Evolutionary conservation across 23 red algal genomes (phyloP).

Genomic region (Gracilaria domingensis): DNA sequence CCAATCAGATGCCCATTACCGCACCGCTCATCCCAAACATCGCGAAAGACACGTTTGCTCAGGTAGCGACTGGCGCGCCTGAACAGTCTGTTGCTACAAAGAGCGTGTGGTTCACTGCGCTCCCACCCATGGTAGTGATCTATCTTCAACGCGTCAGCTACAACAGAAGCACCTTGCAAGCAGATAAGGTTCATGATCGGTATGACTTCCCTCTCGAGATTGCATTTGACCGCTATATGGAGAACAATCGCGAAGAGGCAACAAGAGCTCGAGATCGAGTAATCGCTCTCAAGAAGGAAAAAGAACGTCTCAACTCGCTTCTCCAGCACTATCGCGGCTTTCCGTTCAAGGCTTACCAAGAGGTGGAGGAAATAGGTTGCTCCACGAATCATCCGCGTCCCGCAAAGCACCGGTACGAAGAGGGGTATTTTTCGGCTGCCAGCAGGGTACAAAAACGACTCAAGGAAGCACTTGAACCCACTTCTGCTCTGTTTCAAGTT

Average conservation of each 20-base stretch:
- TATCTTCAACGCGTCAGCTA: slow-evolving; percentile 90
- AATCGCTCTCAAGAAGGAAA: slow-evolving; percentile 25
- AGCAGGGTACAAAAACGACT: slow-evolving; percentile 52
- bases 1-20: not conserved
- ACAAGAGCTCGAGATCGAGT: slow-evolving; percentile 46
- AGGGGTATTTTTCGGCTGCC: slow-evolving; percentile 23
- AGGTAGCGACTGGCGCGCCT: not conserved
- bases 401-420: slow-evolving; percentile 12
- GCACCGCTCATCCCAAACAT: not conserved
- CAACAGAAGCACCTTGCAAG: slow-evolving; percentile 74
- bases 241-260: slow-evolving; percentile 65
- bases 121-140: slow-evolving; percentile 86
- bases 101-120: slow-evolving; percentile 78
- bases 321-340: slow-evolving; percentile 42
- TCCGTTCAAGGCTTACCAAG: not conserved
- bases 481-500: slow-evolving; percentile 27
- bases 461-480: slow-evolving; percentile 24
- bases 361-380: not conserved
- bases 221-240: slow-evolving; percentile 85
- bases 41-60: not conserved
- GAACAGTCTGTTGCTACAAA: slow-evolving; percentile 45
- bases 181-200: slow-evolving; percentile 92
- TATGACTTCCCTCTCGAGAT: slow-evolving; percentile 81
- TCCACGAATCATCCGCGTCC: slow-evolving; percentile 19
- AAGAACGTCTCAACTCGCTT: slow-evolving; percentile 28